Evolutionary conservation across 345 rosid species (phyloP), one percentile per base, ranked within the genome.

Genomic region (Mangifera indica): DNA sequence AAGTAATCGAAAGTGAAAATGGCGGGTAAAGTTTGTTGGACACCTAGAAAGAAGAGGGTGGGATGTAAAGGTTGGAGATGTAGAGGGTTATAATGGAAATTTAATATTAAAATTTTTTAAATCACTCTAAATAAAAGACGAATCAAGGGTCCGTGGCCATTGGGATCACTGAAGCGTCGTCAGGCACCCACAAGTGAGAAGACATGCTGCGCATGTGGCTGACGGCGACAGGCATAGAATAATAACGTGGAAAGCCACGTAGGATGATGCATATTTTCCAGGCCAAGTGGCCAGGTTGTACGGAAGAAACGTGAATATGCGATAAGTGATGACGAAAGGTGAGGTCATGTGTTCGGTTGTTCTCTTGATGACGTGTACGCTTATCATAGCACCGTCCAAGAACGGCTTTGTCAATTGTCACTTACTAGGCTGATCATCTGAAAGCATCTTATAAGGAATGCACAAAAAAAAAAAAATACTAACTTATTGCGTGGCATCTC

Each of bases 311-410:
- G 52, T 22, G 2, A 42, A 20, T 12, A 49, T 3, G 32, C 17
- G 75, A 21, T 53, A 4, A 22, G 40, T 0, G 61, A 10, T 53
- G 42, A 54, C 61, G 54, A 17, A 45, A 54, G 55, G 49, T 74
- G 68, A 69, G 37, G 62, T 74, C 80, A 51, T 1, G 37, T 3
- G 26, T 0, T 13, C 9, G 48, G 32, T 34, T 48, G 34, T 61
- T 46, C 12, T 20, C 52, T 15, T 48, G 67, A 46, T 81, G 78
- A 78, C 80, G 76, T 72, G 79, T 61, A 29, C 14, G 44, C 66
- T 48, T 57, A 37, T 0, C 9, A 37, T 37, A 45, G 24, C 81
- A 45, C 76, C 78, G 81, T 69, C 82, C 63, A 0, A 12, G 11
- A 55, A 15, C 76, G 73, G 73, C 70, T 66, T 60, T 71, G 66